Evolutionary conservation across 352 stramenopile species (phyloP).

Genomic region (Plasmopara muralis): DNA sequence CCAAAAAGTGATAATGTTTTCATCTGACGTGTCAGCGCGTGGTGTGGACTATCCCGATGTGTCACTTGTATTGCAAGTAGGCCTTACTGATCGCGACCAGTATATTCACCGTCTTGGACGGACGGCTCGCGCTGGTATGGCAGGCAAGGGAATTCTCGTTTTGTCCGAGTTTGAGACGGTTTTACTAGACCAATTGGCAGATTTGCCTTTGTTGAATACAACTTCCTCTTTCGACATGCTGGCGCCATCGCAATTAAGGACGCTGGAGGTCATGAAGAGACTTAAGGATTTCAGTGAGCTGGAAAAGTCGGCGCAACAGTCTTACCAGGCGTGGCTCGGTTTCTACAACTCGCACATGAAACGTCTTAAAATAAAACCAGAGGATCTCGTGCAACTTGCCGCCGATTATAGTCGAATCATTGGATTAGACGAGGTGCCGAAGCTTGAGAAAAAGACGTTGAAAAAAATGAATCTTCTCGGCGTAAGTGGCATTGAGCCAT

Average conservation of each 20-base stretch:
- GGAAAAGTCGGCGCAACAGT: conserved; percentile 73
- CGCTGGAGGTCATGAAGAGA: conserved; percentile 29
- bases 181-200: conserved; percentile 60
- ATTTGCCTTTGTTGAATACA: conserved; percentile 46
- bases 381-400: conserved; percentile 63
- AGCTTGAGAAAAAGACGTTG: conserved; percentile 79
- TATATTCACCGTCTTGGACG: conserved; percentile 95
- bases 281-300: conserved; percentile 48
- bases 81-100: conserved; percentile 83
- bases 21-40: conserved; percentile 91
- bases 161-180: conserved; percentile 79
- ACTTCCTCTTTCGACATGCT: conserved; percentile 16
- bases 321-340: conserved; percentile 93
- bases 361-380: conserved; percentile 35
- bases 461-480: conserved; percentile 84
- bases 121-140: conserved; percentile 86
- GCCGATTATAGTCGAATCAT: conserved; percentile 58
- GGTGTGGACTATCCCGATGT: conserved; percentile 96
- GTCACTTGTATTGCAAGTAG: conserved; percentile 82
- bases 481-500: conserved; percentile 54
- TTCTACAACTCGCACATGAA: conserved; percentile 89
- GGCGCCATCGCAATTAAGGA: conserved; percentile 13
- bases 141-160: conserved; percentile 76
- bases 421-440: conserved; percentile 59
- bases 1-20: conserved; percentile 89